Percentiles rank a stretch among this genome's conserved stretches.
Conservation (phyloP, 345 rosid genomes). For the Camelina sativa region DNA sequence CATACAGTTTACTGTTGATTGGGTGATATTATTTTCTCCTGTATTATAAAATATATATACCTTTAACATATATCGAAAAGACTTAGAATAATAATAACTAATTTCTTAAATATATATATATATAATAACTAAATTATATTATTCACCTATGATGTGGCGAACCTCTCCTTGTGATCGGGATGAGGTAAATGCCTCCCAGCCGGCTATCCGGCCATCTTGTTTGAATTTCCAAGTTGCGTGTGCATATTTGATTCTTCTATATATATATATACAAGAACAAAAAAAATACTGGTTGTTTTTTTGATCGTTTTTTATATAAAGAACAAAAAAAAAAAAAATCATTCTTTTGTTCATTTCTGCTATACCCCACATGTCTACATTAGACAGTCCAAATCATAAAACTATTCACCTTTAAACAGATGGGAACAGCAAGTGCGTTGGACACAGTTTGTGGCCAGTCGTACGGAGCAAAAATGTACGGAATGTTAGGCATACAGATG, state of each 20-base stretch:
- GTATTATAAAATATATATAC: background rate
- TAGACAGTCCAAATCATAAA: background rate
- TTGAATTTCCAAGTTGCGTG: no score
- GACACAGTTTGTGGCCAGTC: slow-evolving; percentile 77
- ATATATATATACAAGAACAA: no score
- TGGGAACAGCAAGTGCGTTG: slow-evolving; percentile 74
- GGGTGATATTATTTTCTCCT: background rate
- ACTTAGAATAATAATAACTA: background rate
- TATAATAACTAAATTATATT: background rate
- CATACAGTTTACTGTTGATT: background rate
- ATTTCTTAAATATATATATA: background rate
- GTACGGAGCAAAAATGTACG: slow-evolving; percentile 68
- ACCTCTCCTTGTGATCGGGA: no score
- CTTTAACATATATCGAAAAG: background rate
- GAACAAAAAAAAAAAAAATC: no score
- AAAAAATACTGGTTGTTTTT: no score
- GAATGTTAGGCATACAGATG: slow-evolving; percentile 65
- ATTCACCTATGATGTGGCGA: background rate
- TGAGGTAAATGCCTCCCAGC: no score
- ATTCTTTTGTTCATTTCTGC: no score
- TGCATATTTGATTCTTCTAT: background rate
- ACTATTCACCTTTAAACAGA: slow-evolving; percentile 36
- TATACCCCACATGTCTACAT: no score
- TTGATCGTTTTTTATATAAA: no score
- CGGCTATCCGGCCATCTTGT: no score